Evolutionary conservation across 768 basidiomycete species (phyloP).

Genomic region (Coprinopsis sp.): DNA sequence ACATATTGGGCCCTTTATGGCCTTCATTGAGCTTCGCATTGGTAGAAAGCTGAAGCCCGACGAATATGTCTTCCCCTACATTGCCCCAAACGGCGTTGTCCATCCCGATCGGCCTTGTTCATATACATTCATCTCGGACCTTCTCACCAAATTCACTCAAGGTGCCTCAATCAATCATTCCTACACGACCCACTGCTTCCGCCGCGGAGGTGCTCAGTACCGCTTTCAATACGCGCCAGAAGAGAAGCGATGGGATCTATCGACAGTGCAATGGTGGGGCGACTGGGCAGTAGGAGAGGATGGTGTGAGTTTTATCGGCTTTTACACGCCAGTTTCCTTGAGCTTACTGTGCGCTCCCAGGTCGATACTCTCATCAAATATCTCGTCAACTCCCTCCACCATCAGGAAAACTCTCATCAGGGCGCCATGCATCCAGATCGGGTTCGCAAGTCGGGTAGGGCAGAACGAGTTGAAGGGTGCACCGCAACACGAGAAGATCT

Average conservation of each 20-base stretch:
- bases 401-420: constrained; percentile 25
- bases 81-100: constrained; percentile 22
- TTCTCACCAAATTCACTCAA: constrained; percentile 23
- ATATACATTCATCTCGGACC: constrained; percentile 23
- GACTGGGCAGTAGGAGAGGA: constrained; percentile 36
- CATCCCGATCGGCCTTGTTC: constrained; percentile 20
- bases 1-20: constrained; percentile 22
- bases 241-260: constrained; percentile 31
- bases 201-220: constrained; percentile 35
- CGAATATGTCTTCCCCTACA: constrained; percentile 31
- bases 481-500: background rate
- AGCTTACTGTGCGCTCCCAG: constrained; percentile 11
- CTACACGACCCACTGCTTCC: constrained; percentile 32
- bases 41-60: constrained; percentile 18
- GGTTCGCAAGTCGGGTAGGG: too few species aligned
- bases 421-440: constrained; percentile 23
- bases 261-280: constrained; percentile 36
- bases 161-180: constrained; percentile 19
- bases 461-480: too few species aligned
- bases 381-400: constrained; percentile 29
- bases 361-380: constrained; percentile 33
- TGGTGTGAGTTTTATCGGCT: constrained; percentile 19
- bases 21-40: constrained; percentile 15
- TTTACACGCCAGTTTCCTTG: background rate
- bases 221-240: constrained; percentile 33